Base-by-base conservation (phyloP, 345 rosid genomes). In the Garcia nutans region DNA sequence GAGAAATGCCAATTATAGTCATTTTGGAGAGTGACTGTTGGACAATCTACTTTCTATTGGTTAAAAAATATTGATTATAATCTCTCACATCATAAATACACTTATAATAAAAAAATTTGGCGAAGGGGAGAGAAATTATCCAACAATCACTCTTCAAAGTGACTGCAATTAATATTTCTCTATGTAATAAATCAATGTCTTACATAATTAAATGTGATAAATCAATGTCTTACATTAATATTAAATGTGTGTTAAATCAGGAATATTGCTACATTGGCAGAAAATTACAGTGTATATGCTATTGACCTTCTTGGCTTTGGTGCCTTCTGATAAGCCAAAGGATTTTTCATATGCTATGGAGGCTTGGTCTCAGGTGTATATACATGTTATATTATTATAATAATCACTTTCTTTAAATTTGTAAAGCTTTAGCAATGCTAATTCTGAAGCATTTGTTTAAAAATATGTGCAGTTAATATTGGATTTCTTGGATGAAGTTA, bases 281-380 rank as follows among this genome's bases (percentile, higher is more conserved):
- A 86, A 65, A 76, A 76, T 68, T 81, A 89, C 64, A 81, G 85
- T 19, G 93, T 94, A 62, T 94, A 94, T 77, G 98, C 97, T 1
- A 80, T 94, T 76, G 98, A 94, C 80, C 97, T 94, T 76, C 87
- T 94, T 17, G 98, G 98, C 1, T 94, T 90, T 82, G 97, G 97
- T 67, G 90, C 77, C n/a, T 76, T 94, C 98, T 0, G 97, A 91
- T 26, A 94, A 94, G 91, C 97, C 97, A 0, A 52, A 49, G 55
- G 87, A 90, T 26, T 93, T 88, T 79, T 58, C 89, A 41, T 90
- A 89, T 74, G 85, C 92, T 6, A 94, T 92, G 97, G 98, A 94
- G 76, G 78, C 87, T 77, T 94, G 97, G 97, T 93, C 97, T 76
- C 81, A 94, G 91, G 97, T 90, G 84, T 47, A 47, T 47, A 47